phyloP scores from a whole-genome alignment of 768 basidiomycete genomes.

The Lentinus brumalis region DNA sequence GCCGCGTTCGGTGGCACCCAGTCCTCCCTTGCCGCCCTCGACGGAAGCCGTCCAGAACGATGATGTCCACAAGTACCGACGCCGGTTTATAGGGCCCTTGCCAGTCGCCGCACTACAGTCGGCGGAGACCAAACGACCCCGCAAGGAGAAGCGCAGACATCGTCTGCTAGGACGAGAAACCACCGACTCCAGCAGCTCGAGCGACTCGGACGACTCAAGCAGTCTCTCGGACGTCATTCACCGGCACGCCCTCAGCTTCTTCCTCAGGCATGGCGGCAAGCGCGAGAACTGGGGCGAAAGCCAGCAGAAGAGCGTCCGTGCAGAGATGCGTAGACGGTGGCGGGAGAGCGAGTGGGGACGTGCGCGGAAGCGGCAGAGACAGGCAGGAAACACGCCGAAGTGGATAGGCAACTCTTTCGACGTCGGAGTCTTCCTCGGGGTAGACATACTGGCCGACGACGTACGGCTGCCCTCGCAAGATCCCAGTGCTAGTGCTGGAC shows the following conservation, averaged over 20 bases:
- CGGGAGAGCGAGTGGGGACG: constrained; percentile 66
- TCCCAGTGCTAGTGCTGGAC: background rate
- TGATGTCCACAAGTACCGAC: constrained; percentile 42
- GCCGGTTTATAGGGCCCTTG: constrained; percentile 78
- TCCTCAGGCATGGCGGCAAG: constrained; percentile 63
- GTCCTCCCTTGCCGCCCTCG: background rate
- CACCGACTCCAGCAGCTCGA: constrained; percentile 22
- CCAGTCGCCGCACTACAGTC: constrained; percentile 55
- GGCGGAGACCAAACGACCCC: constrained; percentile 27
- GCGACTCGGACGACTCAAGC: constrained; percentile 26
- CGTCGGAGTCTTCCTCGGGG: constrained; percentile 73
- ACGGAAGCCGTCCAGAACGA: constrained; percentile 8
- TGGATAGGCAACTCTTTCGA: constrained; percentile 82
- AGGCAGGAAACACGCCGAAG: constrained; percentile 29
- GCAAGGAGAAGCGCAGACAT: constrained; percentile 8
- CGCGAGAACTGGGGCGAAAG: constrained; percentile 67
- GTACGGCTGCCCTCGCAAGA: background rate
- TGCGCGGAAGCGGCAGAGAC: constrained; percentile 35
- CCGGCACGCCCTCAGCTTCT: constrained; percentile 64
- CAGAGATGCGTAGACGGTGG: constrained; percentile 65
- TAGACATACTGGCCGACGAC: constrained; percentile 53
- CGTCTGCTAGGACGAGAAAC: background rate
- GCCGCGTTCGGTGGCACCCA: background rate
- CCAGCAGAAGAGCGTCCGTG: constrained; percentile 48
- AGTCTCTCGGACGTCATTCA: constrained; percentile 52